Conservation (phyloP, 2,329 filamentous ascomycete species). For the Trichoderma guizhouense region DNA sequence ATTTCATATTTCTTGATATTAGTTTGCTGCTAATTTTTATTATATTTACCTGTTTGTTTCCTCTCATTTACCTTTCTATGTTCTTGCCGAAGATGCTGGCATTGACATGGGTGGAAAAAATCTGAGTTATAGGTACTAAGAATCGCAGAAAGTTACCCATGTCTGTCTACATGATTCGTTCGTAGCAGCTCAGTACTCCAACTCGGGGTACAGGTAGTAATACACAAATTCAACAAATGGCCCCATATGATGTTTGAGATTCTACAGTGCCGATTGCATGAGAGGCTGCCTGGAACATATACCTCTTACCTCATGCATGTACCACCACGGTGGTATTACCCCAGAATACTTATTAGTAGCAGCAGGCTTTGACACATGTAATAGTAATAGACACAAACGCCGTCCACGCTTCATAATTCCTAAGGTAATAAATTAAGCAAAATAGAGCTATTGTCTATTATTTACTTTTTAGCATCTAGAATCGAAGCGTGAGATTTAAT, state of each 20-base stretch:
- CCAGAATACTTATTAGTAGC: neutral
- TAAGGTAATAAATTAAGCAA: neutral
- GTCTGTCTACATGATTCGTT: neutral
- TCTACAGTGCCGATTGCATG: neutral
- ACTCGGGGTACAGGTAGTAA: too few species aligned
- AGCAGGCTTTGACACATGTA: neutral
- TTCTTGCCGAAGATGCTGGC: too few species aligned
- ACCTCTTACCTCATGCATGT: neutral
- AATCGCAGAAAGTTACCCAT: neutral
- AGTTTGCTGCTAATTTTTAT: fast-evolving
- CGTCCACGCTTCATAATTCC: neutral
- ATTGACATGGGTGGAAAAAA: neutral
- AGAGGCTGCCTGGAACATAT: neutral
- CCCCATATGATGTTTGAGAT: neutral
- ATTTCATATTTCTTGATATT: neutral
- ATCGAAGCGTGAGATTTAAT: neutral
- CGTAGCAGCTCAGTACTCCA: fast-evolving
- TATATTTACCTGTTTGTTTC: fast-evolving
- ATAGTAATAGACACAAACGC: neutral
- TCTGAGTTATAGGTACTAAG: neutral
- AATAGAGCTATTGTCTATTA: neutral
- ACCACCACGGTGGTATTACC: neutral
- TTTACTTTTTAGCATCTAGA: neutral
- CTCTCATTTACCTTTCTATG: neutral
- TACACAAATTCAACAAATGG: neutral